Conservation (phyloP, 768 basidiomycete species). For the Hemileccinum impolitum region DNA sequence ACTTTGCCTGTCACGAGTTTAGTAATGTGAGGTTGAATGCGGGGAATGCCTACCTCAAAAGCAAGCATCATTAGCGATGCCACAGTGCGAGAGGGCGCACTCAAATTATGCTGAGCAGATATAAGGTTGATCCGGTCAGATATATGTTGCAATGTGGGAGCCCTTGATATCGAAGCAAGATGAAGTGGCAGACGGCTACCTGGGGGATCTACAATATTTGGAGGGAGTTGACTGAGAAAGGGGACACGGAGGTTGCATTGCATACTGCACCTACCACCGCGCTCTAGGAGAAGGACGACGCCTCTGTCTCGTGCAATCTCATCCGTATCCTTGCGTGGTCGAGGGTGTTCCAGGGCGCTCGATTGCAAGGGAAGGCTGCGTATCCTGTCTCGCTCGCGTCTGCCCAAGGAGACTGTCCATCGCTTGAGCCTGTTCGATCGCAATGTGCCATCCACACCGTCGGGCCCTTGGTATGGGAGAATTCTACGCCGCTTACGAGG, state of each 20-base stretch:
- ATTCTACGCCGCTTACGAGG: slow-evolving; percentile 66
- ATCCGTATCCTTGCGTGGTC: slow-evolving; percentile 51
- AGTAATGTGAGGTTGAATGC: not conserved
- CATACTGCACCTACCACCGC: slow-evolving; percentile 47
- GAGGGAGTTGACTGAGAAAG: not conserved
- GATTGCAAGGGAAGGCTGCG: slow-evolving; percentile 46
- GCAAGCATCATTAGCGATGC: slow-evolving; percentile 72
- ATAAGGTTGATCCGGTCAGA: slow-evolving; percentile 79
- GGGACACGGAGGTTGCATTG: not conserved
- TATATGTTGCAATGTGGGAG: slow-evolving; percentile 73
- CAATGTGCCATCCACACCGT: slow-evolving; percentile 52
- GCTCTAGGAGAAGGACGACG: slow-evolving; percentile 59
- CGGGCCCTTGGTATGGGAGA: slow-evolving; percentile 69
- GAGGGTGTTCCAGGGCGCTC: slow-evolving; percentile 41
- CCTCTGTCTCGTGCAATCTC: slow-evolving; percentile 72
- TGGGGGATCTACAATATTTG: slow-evolving; percentile 52
- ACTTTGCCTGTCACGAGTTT: slow-evolving; percentile 53
- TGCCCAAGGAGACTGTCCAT: slow-evolving; percentile 71
- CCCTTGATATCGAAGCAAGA: slow-evolving; percentile 69
- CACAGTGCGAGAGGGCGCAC: slow-evolving; percentile 57
- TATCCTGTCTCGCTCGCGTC: slow-evolving; percentile 71
- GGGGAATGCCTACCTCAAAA: slow-evolving; percentile 55
- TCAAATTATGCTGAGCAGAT: slow-evolving; percentile 71
- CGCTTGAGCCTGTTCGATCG: slow-evolving; percentile 65
- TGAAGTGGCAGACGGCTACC: slow-evolving; percentile 71